Evolutionary conservation across 2,329 filamentous ascomycete genomes (phyloP).

Genomic region (Waltergamsia citrina): DNA sequence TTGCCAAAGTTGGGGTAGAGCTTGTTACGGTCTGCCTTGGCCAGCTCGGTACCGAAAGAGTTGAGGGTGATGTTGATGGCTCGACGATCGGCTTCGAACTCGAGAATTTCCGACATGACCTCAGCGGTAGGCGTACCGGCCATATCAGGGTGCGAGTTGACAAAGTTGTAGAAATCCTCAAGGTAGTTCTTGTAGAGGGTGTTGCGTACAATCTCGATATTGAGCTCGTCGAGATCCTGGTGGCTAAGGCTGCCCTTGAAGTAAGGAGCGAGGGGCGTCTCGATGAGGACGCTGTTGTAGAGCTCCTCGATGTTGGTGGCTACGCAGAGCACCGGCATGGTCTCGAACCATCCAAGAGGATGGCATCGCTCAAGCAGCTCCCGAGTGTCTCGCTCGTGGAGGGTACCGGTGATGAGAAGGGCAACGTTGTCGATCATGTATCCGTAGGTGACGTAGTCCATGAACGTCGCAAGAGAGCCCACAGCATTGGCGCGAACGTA

Average conservation of each 20-base stretch:
- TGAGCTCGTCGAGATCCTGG: constrained; percentile 94
- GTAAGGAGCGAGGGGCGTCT: constrained; percentile 90
- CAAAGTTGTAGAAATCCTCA: constrained; percentile 92
- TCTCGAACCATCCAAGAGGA: constrained; percentile 97
- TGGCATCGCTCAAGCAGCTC: constrained; percentile 95
- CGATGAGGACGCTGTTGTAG: constrained; percentile 95
- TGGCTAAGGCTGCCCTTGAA: constrained; percentile 96
- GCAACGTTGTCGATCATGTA: constrained; percentile 99
- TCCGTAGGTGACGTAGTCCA: constrained; percentile 96
- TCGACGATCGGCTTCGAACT: constrained; percentile 93
- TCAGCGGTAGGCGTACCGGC: constrained; percentile 81
- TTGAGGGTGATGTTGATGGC: constrained; percentile 99
- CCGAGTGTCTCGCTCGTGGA: constrained; percentile 93
- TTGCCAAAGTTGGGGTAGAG: constrained; percentile 88
- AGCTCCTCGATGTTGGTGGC: constrained; percentile 98
- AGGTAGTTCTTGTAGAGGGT: constrained; percentile 99
- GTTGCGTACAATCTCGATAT: constrained; percentile 98
- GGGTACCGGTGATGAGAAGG: constrained; percentile 90
- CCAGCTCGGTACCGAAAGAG: constrained; percentile 93
- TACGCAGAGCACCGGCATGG: constrained; percentile 94
- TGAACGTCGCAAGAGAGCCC: constrained; percentile 85
- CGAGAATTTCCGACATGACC: constrained; percentile 90
- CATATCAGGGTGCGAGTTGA: constrained; percentile 83
- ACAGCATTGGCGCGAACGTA: constrained; percentile 92
- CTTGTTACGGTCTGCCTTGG: constrained; percentile 90